Evolutionary conservation across 345 rosid species (phyloP), one percentile per base, ranked within the genome.

Genomic region (Acer campestre): DNA sequence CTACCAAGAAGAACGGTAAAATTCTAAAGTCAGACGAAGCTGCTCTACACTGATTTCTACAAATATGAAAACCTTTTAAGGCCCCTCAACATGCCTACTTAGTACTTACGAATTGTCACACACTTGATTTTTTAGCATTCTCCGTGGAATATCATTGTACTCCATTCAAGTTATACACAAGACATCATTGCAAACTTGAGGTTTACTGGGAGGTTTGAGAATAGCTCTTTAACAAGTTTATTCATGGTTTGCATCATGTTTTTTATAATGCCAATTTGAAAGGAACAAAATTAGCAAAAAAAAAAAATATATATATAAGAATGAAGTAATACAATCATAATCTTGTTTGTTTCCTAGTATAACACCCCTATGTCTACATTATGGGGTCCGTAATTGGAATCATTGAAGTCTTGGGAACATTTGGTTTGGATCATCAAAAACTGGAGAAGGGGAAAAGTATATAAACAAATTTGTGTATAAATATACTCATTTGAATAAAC

Each of bases 31-130:
- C 56, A 53, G 35, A 70, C 18, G 14, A 51, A 68, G 17, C 61
- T 14, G 55, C 20, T 48, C 27, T 55, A 70, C 17, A 13, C 13
- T 72, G 66, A 72, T 27, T 56, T 72, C 75, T 29, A n/a, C 11
- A 40, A 58, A 35, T 27, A 35, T 16, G 69, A 40, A 71, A 71
- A 35, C 66, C 75, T 71, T 46, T 12, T 20, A 40, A 58, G 23
- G 69, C 48, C 40, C 48, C 18, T 66, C 35, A 22, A 12, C 5
- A 12, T 10, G 20, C 66, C 66, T 38, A 72, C 75, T 25, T 11
- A 72, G 66, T n/a, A 35, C 6, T 72, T n/a, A 7, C 20, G 42
- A 53, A 38, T 70, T 53, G 17, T 18, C 17, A 53, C 16, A 12
- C 29, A 70, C 16, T 69, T 48, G 10, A 69, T 10, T 0, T 14